Conservation (phyloP, 129 eudicot species). For the carrot (Daucus carota) region DH1_v3.0 NC_030381.2:3446501-3447000, state of each 20-base stretch:
- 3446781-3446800: not conserved
- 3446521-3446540: constrained; percentile 60
- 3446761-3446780: not conserved
- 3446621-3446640: not conserved
- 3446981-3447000: not conserved
- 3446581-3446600: constrained; percentile 70
- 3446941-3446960: not conserved
- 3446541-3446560: constrained; percentile 51
- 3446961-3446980: not conserved
- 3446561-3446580: constrained; percentile 78
- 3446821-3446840: not conserved
- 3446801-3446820: not conserved
- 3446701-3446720: not conserved
- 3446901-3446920: not conserved
- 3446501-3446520: constrained; percentile 53
- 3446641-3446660: not conserved
- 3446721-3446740: not conserved
- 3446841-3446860: not conserved
- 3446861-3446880: not conserved
- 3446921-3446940: not conserved
- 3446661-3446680: not conserved
- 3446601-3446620: not conserved
- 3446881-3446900: not conserved
- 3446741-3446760: not conserved
- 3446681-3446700: no score